Conservation (phyloP, 2,329 filamentous ascomycete genomes). For the Periconia sp. region DNA sequence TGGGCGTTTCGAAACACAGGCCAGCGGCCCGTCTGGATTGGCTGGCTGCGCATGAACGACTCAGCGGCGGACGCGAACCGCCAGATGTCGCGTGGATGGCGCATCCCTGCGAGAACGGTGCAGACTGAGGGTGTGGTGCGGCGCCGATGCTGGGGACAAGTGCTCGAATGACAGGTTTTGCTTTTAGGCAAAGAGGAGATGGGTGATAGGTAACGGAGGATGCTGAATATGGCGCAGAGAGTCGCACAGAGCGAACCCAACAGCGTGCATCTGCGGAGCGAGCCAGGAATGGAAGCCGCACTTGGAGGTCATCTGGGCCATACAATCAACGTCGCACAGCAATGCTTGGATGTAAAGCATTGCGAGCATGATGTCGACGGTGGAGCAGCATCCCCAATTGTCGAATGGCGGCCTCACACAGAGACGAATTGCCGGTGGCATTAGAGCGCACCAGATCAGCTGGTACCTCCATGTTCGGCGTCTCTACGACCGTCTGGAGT, state of each 20-base stretch:
- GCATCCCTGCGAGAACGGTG: slow-evolving; percentile 15
- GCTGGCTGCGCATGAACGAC: slow-evolving; percentile 23
- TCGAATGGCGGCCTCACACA: slow-evolving; percentile 6
- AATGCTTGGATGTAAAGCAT: slow-evolving; percentile 12
- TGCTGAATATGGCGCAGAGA: background rate
- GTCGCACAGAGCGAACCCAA: slow-evolving; percentile 11
- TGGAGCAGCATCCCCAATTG: slow-evolving; percentile 13
- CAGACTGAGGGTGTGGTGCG: background rate
- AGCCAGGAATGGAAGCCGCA: slow-evolving; percentile 9
- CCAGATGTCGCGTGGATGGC: slow-evolving; percentile 19
- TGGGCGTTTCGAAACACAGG: slow-evolving; percentile 23
- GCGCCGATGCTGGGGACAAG: slow-evolving; percentile 8
- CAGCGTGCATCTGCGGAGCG: slow-evolving; percentile 12
- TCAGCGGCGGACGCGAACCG: slow-evolving; percentile 21
- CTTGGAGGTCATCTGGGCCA: slow-evolving; percentile 19
- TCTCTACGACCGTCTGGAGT: slow-evolving; percentile 1
- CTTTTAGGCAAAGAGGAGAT: slow-evolving; percentile 1
- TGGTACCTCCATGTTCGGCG: slow-evolving; percentile 7
- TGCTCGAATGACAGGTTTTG: slow-evolving; percentile 7
- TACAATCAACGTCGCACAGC: slow-evolving; percentile 13
- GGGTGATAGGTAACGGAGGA: background rate
- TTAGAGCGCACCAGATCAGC: slow-evolving; percentile 5
- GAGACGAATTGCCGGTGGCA: slow-evolving; percentile 9
- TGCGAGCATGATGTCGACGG: slow-evolving; percentile 3
- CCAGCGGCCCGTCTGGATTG: slow-evolving; percentile 17